Evolutionary conservation across 2,329 filamentous ascomycete genomes (phyloP).

Genomic region (Drechslerella dactyloides): DNA sequence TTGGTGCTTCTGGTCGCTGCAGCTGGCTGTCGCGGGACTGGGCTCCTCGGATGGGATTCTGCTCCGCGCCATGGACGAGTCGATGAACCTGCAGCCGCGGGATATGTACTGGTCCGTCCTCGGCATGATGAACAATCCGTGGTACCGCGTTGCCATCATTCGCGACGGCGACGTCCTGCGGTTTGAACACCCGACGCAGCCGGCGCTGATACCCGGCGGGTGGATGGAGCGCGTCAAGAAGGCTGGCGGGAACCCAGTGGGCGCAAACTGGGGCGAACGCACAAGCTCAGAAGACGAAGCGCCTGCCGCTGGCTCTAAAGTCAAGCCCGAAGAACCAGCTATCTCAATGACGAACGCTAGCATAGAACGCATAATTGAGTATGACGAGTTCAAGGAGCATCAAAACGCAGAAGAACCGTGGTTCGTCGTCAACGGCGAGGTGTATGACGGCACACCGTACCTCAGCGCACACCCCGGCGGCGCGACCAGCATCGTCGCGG

Average conservation of each 20-base stretch:
- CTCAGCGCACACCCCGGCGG: conserved; percentile 84
- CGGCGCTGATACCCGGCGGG: conserved; percentile 75
- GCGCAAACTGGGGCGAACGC: conserved; percentile 83
- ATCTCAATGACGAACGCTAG: conserved; percentile 74
- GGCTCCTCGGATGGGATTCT: conserved; percentile 73
- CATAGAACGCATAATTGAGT: conserved; percentile 68
- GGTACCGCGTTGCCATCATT: conserved; percentile 81
- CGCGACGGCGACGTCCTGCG: conserved; percentile 66
- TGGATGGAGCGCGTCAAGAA: conserved; percentile 96
- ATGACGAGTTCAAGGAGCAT: conserved; percentile 75
- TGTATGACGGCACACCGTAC: conserved; percentile 84
- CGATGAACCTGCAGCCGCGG: conserved; percentile 81
- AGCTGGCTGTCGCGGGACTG: conserved; percentile 70
- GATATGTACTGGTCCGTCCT: conserved; percentile 97
- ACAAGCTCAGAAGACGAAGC: conserved; percentile 65
- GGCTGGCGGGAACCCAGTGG: conserved; percentile 76
- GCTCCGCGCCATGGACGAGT: conserved; percentile 87
- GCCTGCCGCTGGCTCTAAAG: conserved; percentile 67
- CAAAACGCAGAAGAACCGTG: conserved; percentile 72
- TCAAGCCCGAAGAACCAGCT: conserved; percentile 16
- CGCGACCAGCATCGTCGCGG: conserved; percentile 79
- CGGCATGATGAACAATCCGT: conserved; percentile 98
- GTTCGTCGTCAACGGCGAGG: conserved; percentile 87
- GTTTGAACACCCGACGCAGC: conserved; percentile 89
- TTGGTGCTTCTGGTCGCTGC: conserved; percentile 89